Base-by-base conservation (phyloP, 768 basidiomycete genomes). In the Chalciporus chontae region DNA sequence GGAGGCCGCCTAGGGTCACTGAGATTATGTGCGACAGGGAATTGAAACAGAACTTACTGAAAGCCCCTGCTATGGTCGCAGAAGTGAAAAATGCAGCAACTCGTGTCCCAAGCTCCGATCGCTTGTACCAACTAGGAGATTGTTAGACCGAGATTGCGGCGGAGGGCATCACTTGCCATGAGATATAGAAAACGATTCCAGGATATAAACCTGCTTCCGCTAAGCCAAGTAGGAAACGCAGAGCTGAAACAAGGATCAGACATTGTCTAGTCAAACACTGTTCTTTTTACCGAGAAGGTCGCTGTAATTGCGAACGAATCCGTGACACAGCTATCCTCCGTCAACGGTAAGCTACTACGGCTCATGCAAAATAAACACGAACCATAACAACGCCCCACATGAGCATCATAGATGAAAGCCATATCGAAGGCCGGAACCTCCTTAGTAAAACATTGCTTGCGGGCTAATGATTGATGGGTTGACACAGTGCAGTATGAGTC, bases 1-100 rank as follows among this genome's bases (percentile, higher is more conserved):
- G 69, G 9, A 83, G 73, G 23, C 84, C 84, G 58, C 81, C 83
- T 83, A 45, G 15, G 21, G 43, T 31, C 37, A n/a, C n/a, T 48
- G 13, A 50, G 50, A 19, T 14, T 37, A 23, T 24, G 39, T 8
- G 14, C 4, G 17, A 43, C 8, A 19, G 8, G 29, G 23, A 13
- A 21, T n/a, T 17, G n/a, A 42, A 26, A 32, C 62, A 40, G 18
- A 37, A 52, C 74, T 45, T 45, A 83, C 85, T 82, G 66, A 87
- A 87, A 13, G 84, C 85, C 19, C 89, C 90, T 5, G 88, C 81
- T 24, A 86, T 74, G 0, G 89, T 90, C 2, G 88, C 87, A 24
- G 87, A 85, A 3, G 84, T 82, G 68, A 90, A 90, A 71, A 93
- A 93, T 14, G 84, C 51, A 0, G 88, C 85, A 19, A 86, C 71